Evolutionary conservation across 2,329 filamentous ascomycete genomes (phyloP).

Genomic region (Zymoseptoria tritici): DNA sequence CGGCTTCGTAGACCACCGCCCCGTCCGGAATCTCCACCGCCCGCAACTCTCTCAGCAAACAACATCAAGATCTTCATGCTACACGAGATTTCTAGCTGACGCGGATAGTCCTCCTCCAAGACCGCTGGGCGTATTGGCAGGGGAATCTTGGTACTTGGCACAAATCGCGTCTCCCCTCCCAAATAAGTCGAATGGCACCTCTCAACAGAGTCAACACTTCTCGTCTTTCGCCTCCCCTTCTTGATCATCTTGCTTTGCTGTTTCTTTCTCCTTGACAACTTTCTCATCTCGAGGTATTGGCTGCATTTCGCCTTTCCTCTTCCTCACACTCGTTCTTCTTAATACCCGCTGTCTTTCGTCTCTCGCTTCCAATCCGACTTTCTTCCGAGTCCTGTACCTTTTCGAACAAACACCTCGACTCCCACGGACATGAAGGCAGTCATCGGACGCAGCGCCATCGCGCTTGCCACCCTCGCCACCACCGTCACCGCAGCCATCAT

Average conservation of each 20-base stretch:
- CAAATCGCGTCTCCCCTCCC: neutral
- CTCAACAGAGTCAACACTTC: neutral
- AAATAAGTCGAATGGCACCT: neutral
- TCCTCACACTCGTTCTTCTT: neutral
- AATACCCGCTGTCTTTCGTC: neutral
- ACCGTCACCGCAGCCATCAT: constrained; percentile 8
- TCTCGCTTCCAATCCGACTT: neutral
- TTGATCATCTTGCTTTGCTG: neutral
- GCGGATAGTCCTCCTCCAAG: neutral
- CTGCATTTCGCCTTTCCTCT: neutral
- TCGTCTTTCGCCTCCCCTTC: neutral
- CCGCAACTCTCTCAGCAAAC: neutral
- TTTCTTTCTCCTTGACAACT: neutral
- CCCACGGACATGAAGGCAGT: constrained; percentile 11
- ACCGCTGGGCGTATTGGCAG: neutral
- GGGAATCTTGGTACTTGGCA: neutral
- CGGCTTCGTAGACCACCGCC: neutral
- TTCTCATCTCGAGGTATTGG: neutral
- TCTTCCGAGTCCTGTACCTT: neutral
- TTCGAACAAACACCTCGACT: neutral
- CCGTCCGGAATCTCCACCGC: neutral
- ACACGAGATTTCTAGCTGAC: neutral
- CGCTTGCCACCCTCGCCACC: constrained; percentile 13
- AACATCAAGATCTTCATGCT: neutral
- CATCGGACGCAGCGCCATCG: constrained; percentile 12